A percentile compares a stretch with the other conserved stretches of the same genome.
phyloP scores from a whole-genome alignment of 495 filamentous ascomycete genomes.

The Xylona heveae region DNA sequence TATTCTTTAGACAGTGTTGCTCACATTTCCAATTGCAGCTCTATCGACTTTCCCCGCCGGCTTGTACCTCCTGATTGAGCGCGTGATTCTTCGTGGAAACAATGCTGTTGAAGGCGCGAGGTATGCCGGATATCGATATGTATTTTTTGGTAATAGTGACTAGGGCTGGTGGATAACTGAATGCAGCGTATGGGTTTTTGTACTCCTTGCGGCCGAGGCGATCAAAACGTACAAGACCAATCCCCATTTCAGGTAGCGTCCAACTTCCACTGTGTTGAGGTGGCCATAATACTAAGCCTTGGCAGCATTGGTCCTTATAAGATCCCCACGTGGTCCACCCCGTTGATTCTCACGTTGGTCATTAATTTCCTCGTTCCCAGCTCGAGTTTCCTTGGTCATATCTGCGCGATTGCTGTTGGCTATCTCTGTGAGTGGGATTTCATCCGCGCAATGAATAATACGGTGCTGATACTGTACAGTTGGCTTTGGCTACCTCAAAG shows the following conservation, averaged over 20 bases:
- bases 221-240: constrained; percentile 57
- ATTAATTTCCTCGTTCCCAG: constrained; percentile 54
- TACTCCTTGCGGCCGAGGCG: constrained; percentile 63
- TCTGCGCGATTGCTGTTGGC: constrained; percentile 60
- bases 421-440: constrained; percentile 49
- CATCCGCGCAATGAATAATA: constrained; percentile 9
- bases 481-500: constrained; percentile 64
- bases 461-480: constrained; percentile 23
- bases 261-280: constrained; percentile 3
- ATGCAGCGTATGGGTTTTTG: constrained; percentile 70
- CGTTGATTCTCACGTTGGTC: constrained; percentile 49
- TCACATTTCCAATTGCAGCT: constrained; percentile 24
- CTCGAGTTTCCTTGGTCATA: constrained; percentile 67
- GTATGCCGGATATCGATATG: constrained; percentile 23
- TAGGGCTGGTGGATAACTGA: constrained; percentile 6
- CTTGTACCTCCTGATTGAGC: constrained; percentile 50
- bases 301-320: constrained; percentile 37
- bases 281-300: constrained; percentile 9
- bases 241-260: constrained; percentile 41
- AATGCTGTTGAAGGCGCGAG: constrained; percentile 61
- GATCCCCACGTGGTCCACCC: constrained; percentile 83
- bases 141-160: background rate
- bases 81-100: constrained; percentile 38
- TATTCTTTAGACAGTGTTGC: too few species aligned
- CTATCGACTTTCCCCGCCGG: constrained; percentile 59